Evolutionary conservation across 352 stramenopile species (phyloP).

Genomic region (Pythium sp.): DNA sequence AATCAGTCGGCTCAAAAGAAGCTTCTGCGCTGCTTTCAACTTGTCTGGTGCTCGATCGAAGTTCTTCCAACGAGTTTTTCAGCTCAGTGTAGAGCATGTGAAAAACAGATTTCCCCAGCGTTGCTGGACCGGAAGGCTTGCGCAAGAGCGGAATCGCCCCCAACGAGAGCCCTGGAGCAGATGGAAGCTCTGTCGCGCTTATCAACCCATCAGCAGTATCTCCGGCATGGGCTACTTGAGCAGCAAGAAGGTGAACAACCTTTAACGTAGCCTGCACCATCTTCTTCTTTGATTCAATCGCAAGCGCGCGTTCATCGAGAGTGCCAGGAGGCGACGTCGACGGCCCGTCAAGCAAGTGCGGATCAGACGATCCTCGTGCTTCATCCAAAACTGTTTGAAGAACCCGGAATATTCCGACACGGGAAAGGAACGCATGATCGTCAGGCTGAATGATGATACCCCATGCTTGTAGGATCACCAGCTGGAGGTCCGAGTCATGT

Average conservation of each 20-base stretch:
- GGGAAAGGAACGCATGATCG: constrained; percentile 88
- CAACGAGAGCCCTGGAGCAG: constrained; percentile 43
- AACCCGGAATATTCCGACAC: constrained; percentile 86
- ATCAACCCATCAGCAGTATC: constrained; percentile 61
- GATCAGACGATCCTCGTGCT: constrained; percentile 56
- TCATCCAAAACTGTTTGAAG: constrained; percentile 89
- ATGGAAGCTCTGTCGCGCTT: constrained; percentile 47
- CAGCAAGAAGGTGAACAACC: constrained; percentile 83
- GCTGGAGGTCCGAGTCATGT: constrained; percentile 73
- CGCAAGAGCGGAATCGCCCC: constrained; percentile 74
- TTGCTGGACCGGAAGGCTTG: constrained; percentile 85
- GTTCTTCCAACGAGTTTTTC: constrained; percentile 81
- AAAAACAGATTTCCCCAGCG: constrained; percentile 88
- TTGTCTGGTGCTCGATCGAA: constrained; percentile 35
- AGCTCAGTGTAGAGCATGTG: constrained; percentile 90
- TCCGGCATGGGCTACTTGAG: constrained; percentile 82
- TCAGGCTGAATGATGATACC: constrained; percentile 86
- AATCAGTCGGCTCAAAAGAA: constrained; percentile 41
- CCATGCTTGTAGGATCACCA: constrained; percentile 83
- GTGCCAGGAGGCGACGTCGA: constrained; percentile 20
- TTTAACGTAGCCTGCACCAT: constrained; percentile 86
- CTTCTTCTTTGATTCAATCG: constrained; percentile 57
- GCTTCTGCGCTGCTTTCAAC: constrained; percentile 14
- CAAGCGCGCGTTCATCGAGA: constrained; percentile 39
- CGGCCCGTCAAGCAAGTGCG: constrained; percentile 23